phyloP scores from a whole-genome alignment of 768 basidiomycete genomes.

The Lactifluus volemus region DNA sequence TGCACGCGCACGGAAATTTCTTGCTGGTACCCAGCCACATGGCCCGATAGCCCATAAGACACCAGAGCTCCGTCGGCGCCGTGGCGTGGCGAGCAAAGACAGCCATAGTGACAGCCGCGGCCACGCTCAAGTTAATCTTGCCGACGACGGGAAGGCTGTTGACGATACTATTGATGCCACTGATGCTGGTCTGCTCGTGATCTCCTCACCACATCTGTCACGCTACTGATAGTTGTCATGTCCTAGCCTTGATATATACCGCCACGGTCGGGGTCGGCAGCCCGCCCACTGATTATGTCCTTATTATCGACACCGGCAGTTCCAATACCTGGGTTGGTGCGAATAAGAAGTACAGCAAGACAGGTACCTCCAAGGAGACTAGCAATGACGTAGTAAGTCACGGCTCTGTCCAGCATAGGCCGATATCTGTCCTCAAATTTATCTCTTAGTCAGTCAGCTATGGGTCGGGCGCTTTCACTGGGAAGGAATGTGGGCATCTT shows the following conservation, averaged over 20 bases:
- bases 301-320: slow-evolving; percentile 26
- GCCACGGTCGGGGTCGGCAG: slow-evolving; percentile 42
- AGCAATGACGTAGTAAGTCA: slow-evolving; percentile 13
- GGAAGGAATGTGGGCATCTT: slow-evolving; percentile 10
- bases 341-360: slow-evolving; percentile 33
- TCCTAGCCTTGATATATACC: slow-evolving; percentile 44
- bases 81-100: too few relatives aligned
- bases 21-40: slow-evolving; percentile 46
- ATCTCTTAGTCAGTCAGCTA: slow-evolving; percentile 25
- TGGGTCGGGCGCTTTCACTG: slow-evolving; percentile 14
- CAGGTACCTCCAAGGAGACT: slow-evolving; percentile 43
- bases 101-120: too few relatives aligned
- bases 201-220: not conserved
- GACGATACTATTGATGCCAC: slow-evolving; percentile 44
- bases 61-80: too few relatives aligned
- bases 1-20: slow-evolving; percentile 45
- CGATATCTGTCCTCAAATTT: slow-evolving; percentile 40
- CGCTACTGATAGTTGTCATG: slow-evolving; percentile 5
- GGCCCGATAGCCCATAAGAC: slow-evolving; percentile 34
- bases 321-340: too few relatives aligned
- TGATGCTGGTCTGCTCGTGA: slow-evolving; percentile 34
- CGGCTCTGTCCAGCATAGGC: not conserved
- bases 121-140: not conserved
- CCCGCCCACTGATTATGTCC: slow-evolving; percentile 39
- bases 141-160: not conserved